phyloP scores from a whole-genome alignment of 192 early-diverging fungal species.

The Geranomyces michiganensis region DNA sequence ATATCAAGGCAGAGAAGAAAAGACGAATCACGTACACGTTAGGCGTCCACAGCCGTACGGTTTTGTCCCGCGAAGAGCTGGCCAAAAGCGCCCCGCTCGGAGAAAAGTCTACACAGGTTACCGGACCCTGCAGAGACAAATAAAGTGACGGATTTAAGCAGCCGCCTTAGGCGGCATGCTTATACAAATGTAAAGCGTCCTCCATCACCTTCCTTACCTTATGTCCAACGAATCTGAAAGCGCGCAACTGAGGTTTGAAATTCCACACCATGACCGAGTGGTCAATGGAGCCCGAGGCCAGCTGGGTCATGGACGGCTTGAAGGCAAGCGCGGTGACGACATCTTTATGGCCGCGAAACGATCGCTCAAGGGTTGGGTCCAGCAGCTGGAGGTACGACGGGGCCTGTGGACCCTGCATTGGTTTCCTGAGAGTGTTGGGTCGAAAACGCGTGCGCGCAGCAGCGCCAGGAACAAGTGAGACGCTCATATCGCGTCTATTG shows the following conservation, averaged over 20 bases:
- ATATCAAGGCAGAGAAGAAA: not conserved
- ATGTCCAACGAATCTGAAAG: conserved; percentile 63
- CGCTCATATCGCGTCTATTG: too few species aligned
- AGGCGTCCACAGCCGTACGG: conserved; percentile 65
- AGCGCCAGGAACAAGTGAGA: too few species aligned
- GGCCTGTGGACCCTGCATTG: not conserved
- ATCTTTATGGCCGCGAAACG: conserved; percentile 65
- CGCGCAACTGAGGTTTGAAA: conserved; percentile 62
- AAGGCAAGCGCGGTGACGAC: conserved; percentile 57
- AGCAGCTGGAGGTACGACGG: conserved; percentile 31
- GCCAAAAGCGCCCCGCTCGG: conserved; percentile 56
- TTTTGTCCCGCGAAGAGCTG: conserved; percentile 55
- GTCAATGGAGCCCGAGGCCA: conserved; percentile 59
- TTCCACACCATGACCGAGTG: conserved; percentile 69
- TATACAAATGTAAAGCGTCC: too few species aligned
- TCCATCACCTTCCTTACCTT: too few species aligned
- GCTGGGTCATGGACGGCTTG: conserved; percentile 60
- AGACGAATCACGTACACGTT: conserved; percentile 47
- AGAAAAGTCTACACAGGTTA: conserved; percentile 60
- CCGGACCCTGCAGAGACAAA: conserved; percentile 43
- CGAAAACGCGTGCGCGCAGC: too few species aligned
- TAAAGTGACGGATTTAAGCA: not conserved
- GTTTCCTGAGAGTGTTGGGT: too few species aligned
- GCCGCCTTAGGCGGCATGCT: not conserved
- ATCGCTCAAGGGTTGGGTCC: conserved; percentile 60